Evolutionary conservation across 2,329 filamentous ascomycete species (phyloP).

Genomic region (Pseudogymnoascus sp.): DNA sequence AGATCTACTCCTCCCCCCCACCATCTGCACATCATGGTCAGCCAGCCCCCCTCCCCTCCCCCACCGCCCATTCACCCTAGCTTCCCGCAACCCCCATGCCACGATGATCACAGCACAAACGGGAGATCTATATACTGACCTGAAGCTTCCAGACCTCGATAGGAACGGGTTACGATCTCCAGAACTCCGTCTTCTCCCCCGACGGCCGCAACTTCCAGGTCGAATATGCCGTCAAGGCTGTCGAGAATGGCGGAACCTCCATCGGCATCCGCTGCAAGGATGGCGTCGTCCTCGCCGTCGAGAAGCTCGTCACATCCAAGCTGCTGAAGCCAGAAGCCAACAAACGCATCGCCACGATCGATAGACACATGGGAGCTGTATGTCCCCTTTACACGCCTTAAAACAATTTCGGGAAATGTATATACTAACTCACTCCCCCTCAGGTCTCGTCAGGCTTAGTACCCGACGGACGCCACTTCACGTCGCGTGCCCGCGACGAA

Average conservation of each 20-base stretch:
- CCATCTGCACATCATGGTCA: not conserved
- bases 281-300: constrained; percentile 88
- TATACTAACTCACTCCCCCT: not conserved
- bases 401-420: not conserved
- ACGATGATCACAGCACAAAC: constrained; percentile 1
- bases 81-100: not conserved
- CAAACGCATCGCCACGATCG: constrained; percentile 92
- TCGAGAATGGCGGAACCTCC: constrained; percentile 94
- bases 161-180: constrained; percentile 98
- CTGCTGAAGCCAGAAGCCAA: constrained; percentile 91
- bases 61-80: not conserved
- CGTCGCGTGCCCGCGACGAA: constrained; percentile 89
- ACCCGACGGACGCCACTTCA: constrained; percentile 91
- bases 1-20: not conserved
- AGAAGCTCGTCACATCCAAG: constrained; percentile 95
- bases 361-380: constrained; percentile 89
- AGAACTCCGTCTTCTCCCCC: constrained; percentile 98
- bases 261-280: constrained; percentile 96
- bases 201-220: constrained; percentile 99
- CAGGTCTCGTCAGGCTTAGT: constrained; percentile 91
- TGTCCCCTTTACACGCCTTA: constrained; percentile 29
- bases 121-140: not conserved
- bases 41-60: not conserved
- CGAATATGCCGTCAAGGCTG: constrained; percentile 97
- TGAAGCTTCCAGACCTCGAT: constrained; percentile 71